Evolutionary conservation across 352 stramenopile genomes (phyloP), one percentile per base, ranked within the genome.

Genomic region (Phytopythium delawarense): DNA sequence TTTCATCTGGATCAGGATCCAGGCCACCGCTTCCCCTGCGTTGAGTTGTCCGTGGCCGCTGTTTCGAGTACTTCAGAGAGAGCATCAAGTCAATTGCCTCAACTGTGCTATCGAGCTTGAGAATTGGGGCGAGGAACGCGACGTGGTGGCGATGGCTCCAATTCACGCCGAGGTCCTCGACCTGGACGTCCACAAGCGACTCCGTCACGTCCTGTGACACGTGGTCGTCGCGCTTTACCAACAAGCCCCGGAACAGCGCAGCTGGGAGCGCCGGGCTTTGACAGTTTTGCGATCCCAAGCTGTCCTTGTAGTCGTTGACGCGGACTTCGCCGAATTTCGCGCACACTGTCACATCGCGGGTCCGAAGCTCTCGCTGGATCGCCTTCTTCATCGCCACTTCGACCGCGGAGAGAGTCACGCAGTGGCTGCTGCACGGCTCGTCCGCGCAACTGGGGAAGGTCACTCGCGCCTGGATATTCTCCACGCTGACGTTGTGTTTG

Each of bases 141-240:
- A 60, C 64, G 50, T 83, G 74, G 16, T 63, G 52, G 12, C 23
- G 54, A 23, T 79, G 75, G 23, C 66, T 65, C 76, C 76, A 83
- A 37, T 78, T 56, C 7, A 83, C 45, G 6, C 60, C 63, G 6
- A 66, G 48, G 11, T 72, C 60, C 2, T 66, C 61, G 16, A 82
- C 66, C 20, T 59, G 40, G 40, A 85, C 52, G 2, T 67, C 37
- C 70, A 79, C 59, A 18, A 71, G 58, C 4, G 69, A 57, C 52
- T 85, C 69, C 15, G 57, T 63, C 9, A 51, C 45, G 32, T 79
- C 72, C 3, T 2, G 7, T 7, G 64, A 51, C 28, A 50, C 21
- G 13, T 74, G 75, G 25, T 77, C 66, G 23, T 69, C 45, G 6
- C 66, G 64, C 35, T 71, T 64, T 16, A 82, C 35, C 32, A 55